A percentile compares a stretch with the other conserved stretches of the same genome.
Conservation (phyloP, 2,329 filamentous ascomycete species). For the Fusarium pilosicola region DNA sequence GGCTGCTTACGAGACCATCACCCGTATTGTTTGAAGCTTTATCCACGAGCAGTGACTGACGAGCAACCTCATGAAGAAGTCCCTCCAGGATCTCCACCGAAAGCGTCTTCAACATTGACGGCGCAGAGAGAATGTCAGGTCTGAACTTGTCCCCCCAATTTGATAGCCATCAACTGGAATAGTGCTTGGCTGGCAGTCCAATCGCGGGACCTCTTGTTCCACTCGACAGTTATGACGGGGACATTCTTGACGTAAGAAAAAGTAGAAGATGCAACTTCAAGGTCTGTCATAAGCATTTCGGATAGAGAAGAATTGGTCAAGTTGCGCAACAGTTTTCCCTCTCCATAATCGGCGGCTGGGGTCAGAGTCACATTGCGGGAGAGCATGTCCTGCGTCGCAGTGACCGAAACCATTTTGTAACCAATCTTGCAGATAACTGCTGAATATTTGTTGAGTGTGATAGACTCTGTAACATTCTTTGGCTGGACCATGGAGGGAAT, state of each 20-base stretch:
- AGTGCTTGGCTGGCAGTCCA: neutral
- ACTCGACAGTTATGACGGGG: neutral
- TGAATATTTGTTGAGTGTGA: neutral
- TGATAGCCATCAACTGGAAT: neutral
- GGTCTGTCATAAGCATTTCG: neutral
- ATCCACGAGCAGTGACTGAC: neutral
- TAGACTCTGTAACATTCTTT: too few species aligned
- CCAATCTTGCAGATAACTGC: neutral
- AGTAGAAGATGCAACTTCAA: fast-evolving
- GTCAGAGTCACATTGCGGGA: neutral
- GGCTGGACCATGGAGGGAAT: neutral
- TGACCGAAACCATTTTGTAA: neutral
- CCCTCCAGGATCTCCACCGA: fast-evolving
- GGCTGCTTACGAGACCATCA: neutral
- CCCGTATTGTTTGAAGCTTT: neutral
- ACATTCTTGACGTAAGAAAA: fast-evolving
- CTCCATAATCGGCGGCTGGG: neutral
- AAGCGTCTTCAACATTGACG: fast-evolving
- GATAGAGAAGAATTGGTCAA: fast-evolving
- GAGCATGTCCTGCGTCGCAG: neutral
- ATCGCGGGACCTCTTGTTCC: fast-evolving
- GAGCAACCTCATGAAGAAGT: neutral
- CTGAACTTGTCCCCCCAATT: fast-evolving
- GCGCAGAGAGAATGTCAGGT: fast-evolving
- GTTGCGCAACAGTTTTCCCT: fast-evolving